A percentile compares a stretch with the other conserved stretches of the same genome.
These are phyloP conservation scores for Zostera marina DNA, from an alignment of 116 monocot species.

Conservation along the genomic window DNA sequence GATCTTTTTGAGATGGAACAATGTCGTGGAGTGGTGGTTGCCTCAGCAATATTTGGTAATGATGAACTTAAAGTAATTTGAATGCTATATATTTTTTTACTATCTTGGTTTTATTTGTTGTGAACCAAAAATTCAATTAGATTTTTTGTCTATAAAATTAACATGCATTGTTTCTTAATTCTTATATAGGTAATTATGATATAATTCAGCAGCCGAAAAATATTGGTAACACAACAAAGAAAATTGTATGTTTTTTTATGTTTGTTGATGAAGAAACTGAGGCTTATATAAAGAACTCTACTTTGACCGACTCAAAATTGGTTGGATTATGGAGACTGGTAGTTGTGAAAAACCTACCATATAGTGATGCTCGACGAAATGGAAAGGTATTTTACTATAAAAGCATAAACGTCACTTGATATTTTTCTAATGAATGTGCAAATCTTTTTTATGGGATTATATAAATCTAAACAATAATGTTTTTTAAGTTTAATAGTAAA, in stretches of 20 bases:
- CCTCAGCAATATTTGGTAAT: constrained; percentile 92
- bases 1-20: constrained; percentile 85
- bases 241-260: constrained; percentile 73
- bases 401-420: too few relatives aligned
- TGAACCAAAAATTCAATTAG: not conserved
- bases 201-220: constrained; percentile 86
- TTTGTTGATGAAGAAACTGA: constrained; percentile 92
- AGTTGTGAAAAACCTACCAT: constrained; percentile 78
- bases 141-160: not conserved
- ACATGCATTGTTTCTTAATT: not conserved
- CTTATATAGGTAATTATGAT: constrained; percentile 77
- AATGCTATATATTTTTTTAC: not conserved
- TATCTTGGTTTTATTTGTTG: too few relatives aligned
- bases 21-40: constrained; percentile 74
- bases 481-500: too few relatives aligned
- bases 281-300: constrained; percentile 66
- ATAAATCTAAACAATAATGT: too few relatives aligned
- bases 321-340: constrained; percentile 88
- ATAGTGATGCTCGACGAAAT: constrained; percentile 74
- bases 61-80: not conserved
- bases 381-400: constrained; percentile 48
- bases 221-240: constrained; percentile 48
- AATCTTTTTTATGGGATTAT: too few relatives aligned
- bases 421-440: too few relatives aligned
- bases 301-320: constrained; percentile 19